These are phyloP conservation scores for Ramichloridium luteum DNA, from an alignment of 2,329 filamentous ascomycete genomes.

Conservation along the genomic window DNA sequence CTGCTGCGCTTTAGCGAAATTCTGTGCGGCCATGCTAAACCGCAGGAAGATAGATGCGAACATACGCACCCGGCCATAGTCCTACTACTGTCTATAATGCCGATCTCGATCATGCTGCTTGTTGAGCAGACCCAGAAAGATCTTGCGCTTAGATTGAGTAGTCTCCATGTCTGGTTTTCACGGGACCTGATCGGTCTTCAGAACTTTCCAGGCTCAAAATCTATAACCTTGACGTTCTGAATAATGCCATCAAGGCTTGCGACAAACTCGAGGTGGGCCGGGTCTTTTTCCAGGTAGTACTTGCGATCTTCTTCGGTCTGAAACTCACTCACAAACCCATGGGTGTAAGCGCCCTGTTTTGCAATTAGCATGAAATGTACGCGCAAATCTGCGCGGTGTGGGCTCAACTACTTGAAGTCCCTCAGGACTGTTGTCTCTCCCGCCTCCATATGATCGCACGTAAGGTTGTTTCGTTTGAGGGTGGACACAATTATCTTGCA, in stretches of 20 bases:
- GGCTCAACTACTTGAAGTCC: slow-evolving; percentile 47
- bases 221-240: slow-evolving; percentile 45
- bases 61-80: too few relatives aligned
- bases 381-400: too few relatives aligned
- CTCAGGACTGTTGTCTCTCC: slow-evolving; percentile 50
- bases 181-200: too few relatives aligned
- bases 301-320: slow-evolving; percentile 49
- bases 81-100: too few relatives aligned
- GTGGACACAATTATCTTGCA: slow-evolving; percentile 48
- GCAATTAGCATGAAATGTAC: too few relatives aligned
- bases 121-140: too few relatives aligned
- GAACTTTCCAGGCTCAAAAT: slow-evolving; percentile 39
- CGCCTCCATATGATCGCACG: slow-evolving; percentile 46
- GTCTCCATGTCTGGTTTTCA: too few relatives aligned
- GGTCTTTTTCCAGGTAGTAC: slow-evolving; percentile 56
- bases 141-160: too few relatives aligned
- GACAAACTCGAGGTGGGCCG: slow-evolving; percentile 50
- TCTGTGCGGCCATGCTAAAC: too few relatives aligned
- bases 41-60: too few relatives aligned
- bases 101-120: too few relatives aligned
- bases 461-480: slow-evolving; percentile 48
- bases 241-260: slow-evolving; percentile 37
- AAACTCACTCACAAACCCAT: slow-evolving; percentile 60
- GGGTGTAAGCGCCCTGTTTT: slow-evolving; percentile 51
- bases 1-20: too few relatives aligned